These are phyloP conservation scores for Ophiostoma australiae DNA, from an alignment of 2,329 filamentous ascomycete species.

Conservation along the genomic window DNA sequence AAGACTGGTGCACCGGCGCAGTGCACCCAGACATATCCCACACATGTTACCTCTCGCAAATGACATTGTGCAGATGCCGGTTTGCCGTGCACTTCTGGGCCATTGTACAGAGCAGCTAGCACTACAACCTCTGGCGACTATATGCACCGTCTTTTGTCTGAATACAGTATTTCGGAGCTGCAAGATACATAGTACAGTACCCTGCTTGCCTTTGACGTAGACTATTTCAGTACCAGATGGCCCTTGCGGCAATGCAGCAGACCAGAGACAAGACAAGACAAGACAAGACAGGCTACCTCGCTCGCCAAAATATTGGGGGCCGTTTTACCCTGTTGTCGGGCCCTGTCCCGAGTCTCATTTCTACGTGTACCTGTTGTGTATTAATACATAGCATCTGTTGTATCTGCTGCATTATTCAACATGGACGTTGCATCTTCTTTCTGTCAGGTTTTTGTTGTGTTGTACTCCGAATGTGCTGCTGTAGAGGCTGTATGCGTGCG, in stretches of 20 bases:
- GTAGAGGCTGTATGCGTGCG: not conserved
- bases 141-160: too few relatives aligned
- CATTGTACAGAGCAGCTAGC: not conserved
- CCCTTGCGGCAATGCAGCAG: not conserved
- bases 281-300: not conserved
- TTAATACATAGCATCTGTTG: not conserved
- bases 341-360: slow-evolving; percentile 16
- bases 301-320: slow-evolving; percentile 22
- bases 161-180: too few relatives aligned
- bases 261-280: not conserved
- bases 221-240: not conserved
- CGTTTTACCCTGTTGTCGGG: slow-evolving; percentile 22
- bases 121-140: not conserved
- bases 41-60: not conserved
- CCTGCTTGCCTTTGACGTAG: not conserved
- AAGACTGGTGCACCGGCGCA: not conserved
- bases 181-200: too few relatives aligned
- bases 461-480: not conserved
- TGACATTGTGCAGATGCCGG: not conserved
- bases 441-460: not conserved
- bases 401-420: not conserved
- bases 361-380: not conserved
- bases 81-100: not conserved
- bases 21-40: not conserved
- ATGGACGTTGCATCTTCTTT: slow-evolving; percentile 11